A percentile compares a stretch with the other conserved stretches of the same genome.
phyloP scores from a whole-genome alignment of 768 basidiomycete species.

The Candolleomyces aberdarensis region DNA sequence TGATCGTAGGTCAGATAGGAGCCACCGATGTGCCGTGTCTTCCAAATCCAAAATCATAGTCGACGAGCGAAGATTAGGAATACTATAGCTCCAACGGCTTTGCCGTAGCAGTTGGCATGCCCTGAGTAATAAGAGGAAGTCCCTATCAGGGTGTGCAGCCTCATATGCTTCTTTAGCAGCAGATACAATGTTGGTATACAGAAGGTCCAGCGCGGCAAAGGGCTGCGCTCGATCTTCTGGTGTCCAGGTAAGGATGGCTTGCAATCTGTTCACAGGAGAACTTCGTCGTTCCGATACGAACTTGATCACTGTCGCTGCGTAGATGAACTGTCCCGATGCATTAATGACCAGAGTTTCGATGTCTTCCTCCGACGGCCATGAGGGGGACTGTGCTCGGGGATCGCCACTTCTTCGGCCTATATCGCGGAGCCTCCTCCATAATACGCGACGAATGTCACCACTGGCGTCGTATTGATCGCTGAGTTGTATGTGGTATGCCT shows the following conservation, averaged over 20 bases:
- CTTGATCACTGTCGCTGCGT: background rate
- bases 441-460: background rate
- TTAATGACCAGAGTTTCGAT: background rate
- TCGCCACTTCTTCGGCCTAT: background rate
- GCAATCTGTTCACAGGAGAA: background rate
- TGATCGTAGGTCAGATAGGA: too few species aligned
- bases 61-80: too few species aligned
- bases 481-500: too few species aligned
- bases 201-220: background rate
- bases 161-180: background rate
- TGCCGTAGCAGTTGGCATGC: too few species aligned
- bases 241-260: background rate
- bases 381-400: background rate
- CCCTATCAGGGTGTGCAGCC: background rate
- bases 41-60: too few species aligned
- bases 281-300: background rate
- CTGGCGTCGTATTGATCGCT: background rate
- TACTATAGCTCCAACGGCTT: too few species aligned
- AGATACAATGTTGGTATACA: background rate
- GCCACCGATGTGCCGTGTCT: too few species aligned
- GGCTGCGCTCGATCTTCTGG: background rate
- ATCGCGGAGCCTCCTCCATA: background rate
- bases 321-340: conserved; percentile 5
- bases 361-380: background rate
- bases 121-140: too few species aligned